Evolutionary conservation across 2,329 filamentous ascomycete species (phyloP).

Genomic region (Orbilia blumenaviensis): DNA sequence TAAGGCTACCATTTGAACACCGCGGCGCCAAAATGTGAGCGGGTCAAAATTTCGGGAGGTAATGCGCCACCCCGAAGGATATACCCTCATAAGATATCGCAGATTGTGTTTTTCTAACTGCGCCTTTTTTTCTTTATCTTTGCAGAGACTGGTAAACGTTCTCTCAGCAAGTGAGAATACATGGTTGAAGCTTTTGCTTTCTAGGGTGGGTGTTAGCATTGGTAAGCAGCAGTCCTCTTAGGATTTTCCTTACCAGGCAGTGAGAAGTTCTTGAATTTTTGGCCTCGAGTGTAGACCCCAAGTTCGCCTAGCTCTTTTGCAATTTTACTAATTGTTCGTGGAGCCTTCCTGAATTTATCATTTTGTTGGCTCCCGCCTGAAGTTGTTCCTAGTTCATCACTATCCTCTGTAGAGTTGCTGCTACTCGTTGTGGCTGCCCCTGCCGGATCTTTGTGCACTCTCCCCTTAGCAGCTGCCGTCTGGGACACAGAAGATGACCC

Average conservation of each 20-base stretch:
- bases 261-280: slow-evolving; percentile 77
- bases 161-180: slow-evolving; percentile 94
- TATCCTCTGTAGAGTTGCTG: slow-evolving; percentile 69
- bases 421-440: slow-evolving; percentile 63
- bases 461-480: not conserved
- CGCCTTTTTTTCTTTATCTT: slow-evolving; percentile 77
- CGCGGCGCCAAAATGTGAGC: slow-evolving; percentile 89
- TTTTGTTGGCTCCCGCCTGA: slow-evolving; percentile 50
- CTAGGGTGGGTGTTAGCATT: slow-evolving; percentile 59
- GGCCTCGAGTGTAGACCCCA: slow-evolving; percentile 78
- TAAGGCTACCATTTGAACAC: slow-evolving; percentile 95
- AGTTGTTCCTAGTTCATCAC: slow-evolving; percentile 64
- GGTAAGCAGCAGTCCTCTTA: not conserved
- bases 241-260: slow-evolving; percentile 55
- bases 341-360: slow-evolving; percentile 65
- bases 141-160: slow-evolving; percentile 82
- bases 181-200: slow-evolving; percentile 89
- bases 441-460: not conserved
- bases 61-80: slow-evolving; percentile 82
- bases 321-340: slow-evolving; percentile 77
- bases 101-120: slow-evolving; percentile 89
- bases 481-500: not conserved
- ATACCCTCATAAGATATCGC: slow-evolving; percentile 90
- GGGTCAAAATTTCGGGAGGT: slow-evolving; percentile 95
- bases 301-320: slow-evolving; percentile 79